Evolutionary conservation across 352 stramenopile species (phyloP), one percentile per base, ranked within the genome.

Genomic region (Phytophthora quininea): DNA sequence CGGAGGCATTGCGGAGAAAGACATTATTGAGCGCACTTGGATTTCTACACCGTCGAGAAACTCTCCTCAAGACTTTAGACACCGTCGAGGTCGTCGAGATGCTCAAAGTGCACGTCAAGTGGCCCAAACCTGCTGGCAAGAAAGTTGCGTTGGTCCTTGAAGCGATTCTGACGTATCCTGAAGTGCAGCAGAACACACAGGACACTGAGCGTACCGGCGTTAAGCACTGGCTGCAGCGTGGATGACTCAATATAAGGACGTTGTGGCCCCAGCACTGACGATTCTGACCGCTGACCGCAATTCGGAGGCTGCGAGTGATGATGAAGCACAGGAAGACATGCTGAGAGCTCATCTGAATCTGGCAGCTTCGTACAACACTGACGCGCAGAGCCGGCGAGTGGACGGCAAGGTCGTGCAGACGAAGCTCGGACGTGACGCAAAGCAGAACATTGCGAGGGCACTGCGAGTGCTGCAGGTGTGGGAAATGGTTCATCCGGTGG

Each of bases 51-150:
- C 54, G 51, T 15, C 72, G 69, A 0, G 19, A 52, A n/a, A 63
- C 77, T 19, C 45, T 65, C 3, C 53, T 54, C 27, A 24, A 52
- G 10, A 24, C 19, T 24, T 53, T 90, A 10, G 69, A 77, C 32
- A 67, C 62, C 1, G 75, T 73, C 29, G 73, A 85, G 47, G 74
- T 91, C 49, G 72, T 91, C 35, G 84, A 92, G 58, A 76, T 91
- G 76, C 77, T 92, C 29, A 92, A 92, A 67, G 69, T 74, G 49
- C 86, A 90, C 52, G 80, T 92, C 32, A 92, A 92, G 56, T 91
- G 82, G 82, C 76, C 84, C 11, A 91, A 91, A 49, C 78, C 82
- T 1, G 79, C 74, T 38, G 82, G 82, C 54, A 92, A 92, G 68
- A 80, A 82, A 9, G 77, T 88, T 43, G 80, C 80, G 31, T 61